phyloP scores from a whole-genome alignment of 2,329 filamentous ascomycete species.

The Diaporthe ilicicola region DNA sequence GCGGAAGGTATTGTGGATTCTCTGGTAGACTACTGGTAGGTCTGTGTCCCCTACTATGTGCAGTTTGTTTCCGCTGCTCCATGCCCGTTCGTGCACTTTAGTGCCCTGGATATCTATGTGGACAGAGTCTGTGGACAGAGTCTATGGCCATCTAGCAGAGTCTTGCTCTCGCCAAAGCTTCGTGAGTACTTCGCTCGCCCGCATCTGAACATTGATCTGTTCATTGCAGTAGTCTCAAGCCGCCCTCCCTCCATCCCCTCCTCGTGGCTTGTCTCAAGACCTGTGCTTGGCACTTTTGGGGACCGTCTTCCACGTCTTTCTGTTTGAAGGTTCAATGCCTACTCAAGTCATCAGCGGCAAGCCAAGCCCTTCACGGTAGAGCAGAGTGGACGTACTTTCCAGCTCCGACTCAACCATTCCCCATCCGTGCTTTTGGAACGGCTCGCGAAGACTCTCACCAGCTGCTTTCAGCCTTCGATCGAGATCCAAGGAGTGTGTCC shows the following conservation, averaged over 20 bases:
- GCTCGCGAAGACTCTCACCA: no score
- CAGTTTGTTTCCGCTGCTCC: no score
- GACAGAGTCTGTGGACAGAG: no score
- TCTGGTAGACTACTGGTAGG: no score
- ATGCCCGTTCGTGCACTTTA: no score
- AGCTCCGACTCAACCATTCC: background rate
- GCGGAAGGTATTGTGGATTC: no score
- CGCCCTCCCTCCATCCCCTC: background rate
- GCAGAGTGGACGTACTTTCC: background rate
- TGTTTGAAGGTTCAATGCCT: background rate
- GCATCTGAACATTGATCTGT: background rate
- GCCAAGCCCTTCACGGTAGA: fast-evolving
- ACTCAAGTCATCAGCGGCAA: background rate
- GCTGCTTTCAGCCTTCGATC: no score
- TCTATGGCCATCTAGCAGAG: background rate
- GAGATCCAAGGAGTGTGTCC: background rate
- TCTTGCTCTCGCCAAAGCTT: no score
- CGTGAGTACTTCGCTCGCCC: no score
- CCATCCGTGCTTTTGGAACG: background rate
- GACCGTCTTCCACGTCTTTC: background rate
- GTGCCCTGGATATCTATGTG: no score
- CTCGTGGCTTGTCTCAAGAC: background rate
- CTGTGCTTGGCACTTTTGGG: background rate
- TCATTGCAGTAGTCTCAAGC: background rate
- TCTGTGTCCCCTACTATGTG: no score